These are phyloP conservation scores for Cymodocea nodosa DNA, from an alignment of 116 monocot species.

Conservation along the genomic window DNA sequence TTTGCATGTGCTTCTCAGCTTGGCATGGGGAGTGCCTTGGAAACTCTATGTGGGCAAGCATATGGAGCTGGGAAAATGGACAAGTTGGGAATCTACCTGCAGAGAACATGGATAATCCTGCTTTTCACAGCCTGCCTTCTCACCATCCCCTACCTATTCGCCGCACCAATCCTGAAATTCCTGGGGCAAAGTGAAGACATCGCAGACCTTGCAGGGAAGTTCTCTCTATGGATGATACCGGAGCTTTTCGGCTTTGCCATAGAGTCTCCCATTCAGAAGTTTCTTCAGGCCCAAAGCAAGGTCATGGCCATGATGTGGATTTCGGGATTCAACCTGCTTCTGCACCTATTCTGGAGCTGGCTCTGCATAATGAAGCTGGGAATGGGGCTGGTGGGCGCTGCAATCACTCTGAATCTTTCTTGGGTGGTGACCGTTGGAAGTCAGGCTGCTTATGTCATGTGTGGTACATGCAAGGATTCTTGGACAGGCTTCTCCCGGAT, in stretches of 20 bases:
- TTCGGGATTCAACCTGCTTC: slow-evolving; percentile 17
- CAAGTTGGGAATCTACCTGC: slow-evolving; percentile 43
- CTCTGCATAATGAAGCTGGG: slow-evolving; percentile 23
- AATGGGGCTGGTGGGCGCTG: slow-evolving; percentile 35
- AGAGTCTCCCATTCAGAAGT: slow-evolving; percentile 30
- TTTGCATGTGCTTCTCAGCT: no score
- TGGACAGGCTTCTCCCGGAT: slow-evolving; percentile 38
- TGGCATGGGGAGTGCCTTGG: no score
- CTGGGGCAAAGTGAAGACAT: slow-evolving; percentile 23
- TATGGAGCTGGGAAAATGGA: slow-evolving; percentile 23
- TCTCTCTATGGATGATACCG: slow-evolving; percentile 38
- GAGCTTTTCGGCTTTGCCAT: slow-evolving; percentile 25
- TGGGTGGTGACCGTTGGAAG: slow-evolving; percentile 25
- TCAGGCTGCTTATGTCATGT: slow-evolving; percentile 22
- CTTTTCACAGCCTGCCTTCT: slow-evolving; percentile 12
- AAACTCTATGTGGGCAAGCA: slow-evolving; percentile 51
- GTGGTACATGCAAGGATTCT: slow-evolving; percentile 23
- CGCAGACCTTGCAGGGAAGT: slow-evolving; percentile 25
- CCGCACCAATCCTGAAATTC: slow-evolving; percentile 25
- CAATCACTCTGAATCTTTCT: slow-evolving; percentile 30
- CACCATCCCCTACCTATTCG: slow-evolving; percentile 18
- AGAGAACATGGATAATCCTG: slow-evolving; percentile 39
- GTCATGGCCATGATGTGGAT: slow-evolving; percentile 31
- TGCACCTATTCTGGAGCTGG: slow-evolving; percentile 37
- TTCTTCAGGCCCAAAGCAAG: slow-evolving; percentile 42